A percentile compares a stretch with the other conserved stretches of the same genome.
Evolutionary conservation across 441 rosid species (phyloP).

Genomic region (Pelargonium citronellum): DNA sequence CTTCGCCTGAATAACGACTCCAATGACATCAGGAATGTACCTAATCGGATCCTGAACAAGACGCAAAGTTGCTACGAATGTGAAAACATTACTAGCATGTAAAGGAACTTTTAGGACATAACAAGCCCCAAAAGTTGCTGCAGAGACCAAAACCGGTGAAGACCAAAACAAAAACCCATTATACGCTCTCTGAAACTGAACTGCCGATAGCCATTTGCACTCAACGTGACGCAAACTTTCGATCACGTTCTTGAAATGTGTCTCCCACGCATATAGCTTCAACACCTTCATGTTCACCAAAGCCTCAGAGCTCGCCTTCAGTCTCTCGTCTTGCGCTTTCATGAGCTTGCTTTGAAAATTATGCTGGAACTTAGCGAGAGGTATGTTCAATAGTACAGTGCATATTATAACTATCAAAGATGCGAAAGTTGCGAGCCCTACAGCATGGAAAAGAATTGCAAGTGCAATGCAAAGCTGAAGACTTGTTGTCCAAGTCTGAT

Average conservation of each 20-base stretch:
- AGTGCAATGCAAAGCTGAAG: slow-evolving; percentile 77
- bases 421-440: slow-evolving; percentile 82
- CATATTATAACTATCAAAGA: slow-evolving; percentile 59
- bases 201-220: slow-evolving; percentile 64
- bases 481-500: slow-evolving; percentile 90
- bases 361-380: slow-evolving; percentile 20
- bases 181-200: slow-evolving; percentile 62
- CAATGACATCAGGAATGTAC: slow-evolving; percentile 82
- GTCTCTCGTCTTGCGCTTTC: slow-evolving; percentile 73
- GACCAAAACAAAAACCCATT: slow-evolving; percentile 71
- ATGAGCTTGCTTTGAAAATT: slow-evolving; percentile 46
- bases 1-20: slow-evolving; percentile 80
- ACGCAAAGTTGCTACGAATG: slow-evolving; percentile 79
- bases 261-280: slow-evolving; percentile 92
- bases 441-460: slow-evolving; percentile 63
- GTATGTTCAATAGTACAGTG: slow-evolving; percentile 47
- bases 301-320: slow-evolving; percentile 75
- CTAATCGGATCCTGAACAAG: slow-evolving; percentile 86
- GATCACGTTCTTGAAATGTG: slow-evolving; percentile 69
- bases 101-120: slow-evolving; percentile 69
- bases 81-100: slow-evolving; percentile 81
- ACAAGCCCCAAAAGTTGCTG: slow-evolving; percentile 82
- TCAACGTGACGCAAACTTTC: slow-evolving; percentile 62
- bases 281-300: slow-evolving; percentile 82
- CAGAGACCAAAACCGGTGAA: slow-evolving; percentile 77